Evolutionary conservation across 192 early-diverging fungal species (phyloP), one percentile per base, ranked within the genome.

Genomic region (Backusella westeae): DNA sequence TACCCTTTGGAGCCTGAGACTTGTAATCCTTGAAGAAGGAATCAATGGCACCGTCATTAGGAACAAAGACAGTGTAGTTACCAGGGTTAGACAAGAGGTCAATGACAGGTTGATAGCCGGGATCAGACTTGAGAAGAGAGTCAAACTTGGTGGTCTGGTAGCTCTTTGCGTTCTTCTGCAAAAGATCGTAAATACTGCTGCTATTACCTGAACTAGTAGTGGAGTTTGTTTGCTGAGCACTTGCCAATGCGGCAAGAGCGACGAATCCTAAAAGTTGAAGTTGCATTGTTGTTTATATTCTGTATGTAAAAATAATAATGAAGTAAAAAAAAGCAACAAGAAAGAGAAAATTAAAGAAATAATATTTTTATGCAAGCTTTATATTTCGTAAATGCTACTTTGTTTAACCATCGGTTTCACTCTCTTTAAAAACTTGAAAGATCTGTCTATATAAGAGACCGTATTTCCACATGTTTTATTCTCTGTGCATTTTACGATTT

Each of bases 51-150:
- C 41, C 21, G n/a, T 74, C 72, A 19, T 32, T 59, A 3, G 72
- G 72, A 15, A 63, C 36, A 74, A 74, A 74, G 19, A 56, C 52
- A n/a, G 72, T 74, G 9, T 38, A 56, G 15, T 74, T 74, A 17
- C 72, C 72, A 12, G 72, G 72, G 19, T 42, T 41, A 19, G 35
- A 39, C 53, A 74, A 56, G 10, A 65, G 5, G 2, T 74, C 53
- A 59, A 74, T 65, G 8, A 74, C 38, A 63, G 72, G 72, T 9
- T 69, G 19, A 23, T 69, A 69, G 2, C 35, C 38, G 21, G 68
- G 19, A 26, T 69, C 68, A 14, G 68, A 69, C 4, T 69, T 69
- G 38, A 69, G 35, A 4, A 69, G 34, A 69, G 9, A 12, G 4
- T 41, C n/a, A 21, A 69, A 69, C 38, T 38, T 69, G 8, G 34